Evolutionary conservation across 768 basidiomycete genomes (phyloP), one percentile per base, ranked within the genome.

Genomic region (Boletellus sp.): DNA sequence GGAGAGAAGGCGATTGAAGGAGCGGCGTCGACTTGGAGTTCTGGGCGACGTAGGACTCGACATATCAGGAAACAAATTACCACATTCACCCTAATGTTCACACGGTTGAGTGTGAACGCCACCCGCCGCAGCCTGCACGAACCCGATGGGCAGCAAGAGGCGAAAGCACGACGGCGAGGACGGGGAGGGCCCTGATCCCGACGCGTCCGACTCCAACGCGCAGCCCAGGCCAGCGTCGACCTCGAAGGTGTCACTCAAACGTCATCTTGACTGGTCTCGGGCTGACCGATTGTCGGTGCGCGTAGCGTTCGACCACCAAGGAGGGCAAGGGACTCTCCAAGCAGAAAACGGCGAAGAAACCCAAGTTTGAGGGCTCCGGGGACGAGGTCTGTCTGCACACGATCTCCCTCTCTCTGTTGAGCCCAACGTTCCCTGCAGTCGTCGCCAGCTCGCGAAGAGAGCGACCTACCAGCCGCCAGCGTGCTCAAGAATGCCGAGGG

Each of bases 281-380:
- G 12, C 34, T 52, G 35, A 42, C 10, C 15, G 13, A 8, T 16
- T 1, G 19, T 15, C 4, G 19, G 10, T 26, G 10, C 41, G 44
- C 26, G 50, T 17, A 46, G 34, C 51, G 48, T 47, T 12, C 38
- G 38, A 16, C 39, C 19, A 12, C 37, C 1, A 9, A 34, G 39
- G 58, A 57, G 40, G 41, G 34, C n/a, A 56, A 51, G 54, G 40
- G 55, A 50, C 17, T 47, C 32, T 23, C 60, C 42, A 45, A 58
- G 17, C 23, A 19, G 2, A 59, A 49, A 22, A 70, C 64, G 2
- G 56, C 53, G 16, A 77, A 78, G 46, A 78, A 75, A 42, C 60
- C 71, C 7, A 74, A 69, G 47, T 59, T 61, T 38, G 47, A 28
- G 12, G 19, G 20, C 0, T 33, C 47, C 26, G 45, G 26, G 6